A percentile compares a stretch with the other conserved stretches of the same genome.
phyloP scores from a whole-genome alignment of 495 filamentous ascomycete species.

The Tuber umbilicatum region DNA sequence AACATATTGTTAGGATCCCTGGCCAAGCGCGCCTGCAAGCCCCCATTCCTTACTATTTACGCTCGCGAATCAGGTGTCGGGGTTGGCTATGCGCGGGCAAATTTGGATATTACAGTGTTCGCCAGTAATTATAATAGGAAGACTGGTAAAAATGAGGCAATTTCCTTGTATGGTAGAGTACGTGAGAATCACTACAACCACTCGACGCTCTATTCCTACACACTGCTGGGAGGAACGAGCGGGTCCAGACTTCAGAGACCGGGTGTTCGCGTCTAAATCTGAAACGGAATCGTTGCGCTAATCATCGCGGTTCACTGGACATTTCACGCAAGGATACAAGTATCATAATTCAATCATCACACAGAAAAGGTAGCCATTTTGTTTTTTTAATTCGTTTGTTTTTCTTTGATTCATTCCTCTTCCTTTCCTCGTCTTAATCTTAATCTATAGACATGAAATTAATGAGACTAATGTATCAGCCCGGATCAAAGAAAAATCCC shows the following conservation, averaged over 20 bases:
- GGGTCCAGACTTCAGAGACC: no score
- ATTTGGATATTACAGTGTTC: not conserved
- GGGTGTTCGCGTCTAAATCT: not conserved
- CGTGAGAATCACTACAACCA: not conserved
- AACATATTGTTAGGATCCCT: no score
- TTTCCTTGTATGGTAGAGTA: not conserved
- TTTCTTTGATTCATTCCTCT: not conserved
- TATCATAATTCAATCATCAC: not conserved
- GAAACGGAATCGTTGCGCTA: not conserved
- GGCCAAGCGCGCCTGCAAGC: no score
- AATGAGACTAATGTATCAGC: not conserved
- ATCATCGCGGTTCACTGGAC: not conserved
- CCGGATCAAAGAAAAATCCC: not conserved
- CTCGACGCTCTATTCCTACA: no score
- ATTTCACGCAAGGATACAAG: not conserved
- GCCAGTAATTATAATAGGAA: not conserved
- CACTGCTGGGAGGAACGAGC: no score
- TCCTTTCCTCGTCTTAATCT: not conserved
- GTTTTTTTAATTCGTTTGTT: not conserved
- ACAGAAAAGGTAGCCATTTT: not conserved
- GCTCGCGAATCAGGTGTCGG: not conserved
- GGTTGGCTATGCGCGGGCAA: not conserved
- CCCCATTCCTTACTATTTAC: not conserved
- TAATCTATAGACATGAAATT: conserved; percentile 1
- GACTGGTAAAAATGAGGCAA: not conserved